A percentile compares a stretch with the other conserved stretches of the same genome.
Conservation (phyloP, 129 eudicot species). For the Arctium lappa region DNA sequence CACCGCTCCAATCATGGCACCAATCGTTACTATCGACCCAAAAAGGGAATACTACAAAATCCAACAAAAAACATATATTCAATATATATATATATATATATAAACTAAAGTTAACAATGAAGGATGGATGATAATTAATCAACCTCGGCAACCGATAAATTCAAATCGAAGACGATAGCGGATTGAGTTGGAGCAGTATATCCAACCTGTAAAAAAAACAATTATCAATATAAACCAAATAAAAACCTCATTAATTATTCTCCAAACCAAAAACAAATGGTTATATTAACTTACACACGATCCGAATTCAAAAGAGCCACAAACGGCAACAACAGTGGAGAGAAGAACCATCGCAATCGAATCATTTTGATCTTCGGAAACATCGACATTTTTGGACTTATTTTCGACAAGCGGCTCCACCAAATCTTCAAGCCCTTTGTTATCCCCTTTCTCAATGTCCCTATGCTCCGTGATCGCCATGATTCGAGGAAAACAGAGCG, state of each 20-base stretch:
- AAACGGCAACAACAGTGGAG: conserved; percentile 79
- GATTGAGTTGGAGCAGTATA: conserved; percentile 88
- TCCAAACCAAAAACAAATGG: background rate
- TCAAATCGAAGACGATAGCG: conserved; percentile 64
- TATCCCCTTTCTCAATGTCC: conserved; percentile 53
- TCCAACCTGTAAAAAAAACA: conserved; percentile 76
- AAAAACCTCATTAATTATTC: background rate
- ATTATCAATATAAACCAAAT: conserved; percentile 16
- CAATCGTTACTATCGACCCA: conserved; percentile 84
- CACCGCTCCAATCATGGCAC: conserved; percentile 90
- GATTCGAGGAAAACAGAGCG: background rate
- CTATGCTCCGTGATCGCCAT: conserved; percentile 56
- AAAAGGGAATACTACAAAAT: conserved; percentile 65
- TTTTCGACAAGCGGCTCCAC: conserved; percentile 46
- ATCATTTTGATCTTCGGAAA: conserved; percentile 29
- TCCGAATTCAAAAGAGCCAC: conserved; percentile 90
- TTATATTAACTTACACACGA: conserved; percentile 67
- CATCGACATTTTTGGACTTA: conserved; percentile 13
- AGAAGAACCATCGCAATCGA: conserved; percentile 70
- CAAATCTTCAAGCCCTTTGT: conserved; percentile 47
- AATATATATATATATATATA: background rate
- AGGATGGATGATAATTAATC: background rate
- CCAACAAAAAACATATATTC: background rate
- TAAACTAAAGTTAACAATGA: background rate
- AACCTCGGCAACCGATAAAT: conserved; percentile 70